Conservation (phyloP, 2,329 filamentous ascomycete genomes). For the Didymella segeticola region DNA sequence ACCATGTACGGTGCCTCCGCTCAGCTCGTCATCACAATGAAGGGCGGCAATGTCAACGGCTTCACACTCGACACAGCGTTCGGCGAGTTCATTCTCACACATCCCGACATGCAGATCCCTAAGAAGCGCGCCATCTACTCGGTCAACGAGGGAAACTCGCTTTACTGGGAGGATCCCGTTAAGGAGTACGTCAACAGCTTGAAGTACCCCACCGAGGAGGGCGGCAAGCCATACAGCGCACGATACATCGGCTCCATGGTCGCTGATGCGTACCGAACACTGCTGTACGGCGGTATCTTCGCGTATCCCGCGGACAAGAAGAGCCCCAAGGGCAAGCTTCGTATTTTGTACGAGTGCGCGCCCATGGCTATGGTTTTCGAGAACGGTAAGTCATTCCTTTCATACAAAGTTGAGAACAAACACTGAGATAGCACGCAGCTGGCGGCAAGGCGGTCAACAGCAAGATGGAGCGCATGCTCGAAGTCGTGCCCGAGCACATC, state of each 20-base stretch:
- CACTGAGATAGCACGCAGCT: slow-evolving; percentile 59
- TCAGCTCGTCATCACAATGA: slow-evolving; percentile 97
- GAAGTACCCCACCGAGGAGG: slow-evolving; percentile 75
- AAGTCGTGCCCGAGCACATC: slow-evolving; percentile 87
- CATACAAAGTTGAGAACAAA: background rate
- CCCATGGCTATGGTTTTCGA: slow-evolving; percentile 99
- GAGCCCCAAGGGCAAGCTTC: slow-evolving; percentile 96
- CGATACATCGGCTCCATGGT: slow-evolving; percentile 99
- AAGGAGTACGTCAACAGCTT: slow-evolving; percentile 88
- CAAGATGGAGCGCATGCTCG: slow-evolving; percentile 88
- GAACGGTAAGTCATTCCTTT: slow-evolving; percentile 74
- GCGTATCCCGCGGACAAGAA: slow-evolving; percentile 98
- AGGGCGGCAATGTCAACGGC: slow-evolving; percentile 88
- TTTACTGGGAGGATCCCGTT: slow-evolving; percentile 92
- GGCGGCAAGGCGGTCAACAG: slow-evolving; percentile 92
- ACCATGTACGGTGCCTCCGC: slow-evolving; percentile 99
- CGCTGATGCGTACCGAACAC: slow-evolving; percentile 93
- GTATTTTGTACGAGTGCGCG: slow-evolving; percentile 97
- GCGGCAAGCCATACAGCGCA: slow-evolving; percentile 89
- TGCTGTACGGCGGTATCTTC: slow-evolving; percentile 96
- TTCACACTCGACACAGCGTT: slow-evolving; percentile 97
- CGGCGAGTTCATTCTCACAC: slow-evolving; percentile 98
- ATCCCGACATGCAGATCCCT: slow-evolving; percentile 92
- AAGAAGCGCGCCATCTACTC: slow-evolving; percentile 87
- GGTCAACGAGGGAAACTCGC: slow-evolving; percentile 96